A percentile compares a stretch with the other conserved stretches of the same genome.
phyloP scores from a whole-genome alignment of 768 basidiomycete species.

The Suillus fuscotomentosus region DNA sequence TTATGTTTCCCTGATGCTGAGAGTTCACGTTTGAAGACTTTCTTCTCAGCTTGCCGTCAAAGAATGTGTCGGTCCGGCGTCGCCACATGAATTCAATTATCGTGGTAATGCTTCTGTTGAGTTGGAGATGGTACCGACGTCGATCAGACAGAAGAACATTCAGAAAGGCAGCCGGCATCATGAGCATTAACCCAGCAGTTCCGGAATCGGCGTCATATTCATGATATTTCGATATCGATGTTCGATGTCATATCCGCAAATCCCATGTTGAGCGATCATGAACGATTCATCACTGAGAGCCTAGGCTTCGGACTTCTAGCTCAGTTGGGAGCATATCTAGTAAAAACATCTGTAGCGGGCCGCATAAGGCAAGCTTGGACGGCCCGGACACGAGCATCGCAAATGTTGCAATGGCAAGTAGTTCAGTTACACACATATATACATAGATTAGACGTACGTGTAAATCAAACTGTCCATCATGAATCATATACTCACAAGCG shows the following conservation, averaged over 20 bases:
- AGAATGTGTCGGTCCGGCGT: neutral
- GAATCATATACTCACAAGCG: conserved; percentile 4
- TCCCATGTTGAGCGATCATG: neutral
- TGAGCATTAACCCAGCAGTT: neutral
- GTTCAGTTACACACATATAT: neutral
- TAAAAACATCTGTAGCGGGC: neutral
- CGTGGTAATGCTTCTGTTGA: neutral
- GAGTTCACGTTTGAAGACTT: neutral
- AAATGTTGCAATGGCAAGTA: neutral
- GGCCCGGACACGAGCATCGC: neutral
- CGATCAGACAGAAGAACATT: neutral
- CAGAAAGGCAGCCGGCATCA: neutral
- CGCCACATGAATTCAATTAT: neutral
- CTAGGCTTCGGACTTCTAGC: neutral
- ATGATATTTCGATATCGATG: neutral
- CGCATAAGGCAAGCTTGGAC: neutral
- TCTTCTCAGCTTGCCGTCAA: neutral
- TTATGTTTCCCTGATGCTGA: too few relatives aligned
- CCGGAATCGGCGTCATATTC: neutral
- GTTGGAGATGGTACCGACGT: neutral
- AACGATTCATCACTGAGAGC: neutral
- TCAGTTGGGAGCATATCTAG: neutral
- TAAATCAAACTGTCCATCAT: conserved; percentile 1
- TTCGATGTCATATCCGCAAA: neutral
- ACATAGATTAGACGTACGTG: conserved; percentile 2